phyloP scores from a whole-genome alignment of 1,139 yeast genomes.

The Casaregolazyma suthepensis region DNA sequence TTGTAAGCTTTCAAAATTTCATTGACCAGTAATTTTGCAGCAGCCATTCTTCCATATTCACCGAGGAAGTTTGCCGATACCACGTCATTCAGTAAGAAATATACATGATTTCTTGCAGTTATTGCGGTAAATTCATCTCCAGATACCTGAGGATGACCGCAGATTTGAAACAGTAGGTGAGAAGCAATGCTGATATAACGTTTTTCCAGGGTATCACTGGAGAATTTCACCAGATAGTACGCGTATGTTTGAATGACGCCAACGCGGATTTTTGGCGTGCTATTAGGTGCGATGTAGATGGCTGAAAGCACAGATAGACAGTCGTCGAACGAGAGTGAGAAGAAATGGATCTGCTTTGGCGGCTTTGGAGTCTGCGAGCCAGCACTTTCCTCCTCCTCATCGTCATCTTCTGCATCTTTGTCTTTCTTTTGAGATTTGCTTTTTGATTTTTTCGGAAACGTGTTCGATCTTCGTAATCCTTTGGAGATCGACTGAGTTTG shows the following conservation, averaged over 20 bases:
- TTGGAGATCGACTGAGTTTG: conserved; percentile 2
- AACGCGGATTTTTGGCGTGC: conserved; percentile 22
- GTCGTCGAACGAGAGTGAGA: conserved; percentile 21
- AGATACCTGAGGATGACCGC: conserved; percentile 18
- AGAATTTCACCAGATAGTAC: conserved; percentile 22
- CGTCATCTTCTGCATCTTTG: conserved; percentile 18
- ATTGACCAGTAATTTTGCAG: conserved; percentile 24
- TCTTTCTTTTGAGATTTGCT: conserved; percentile 14
- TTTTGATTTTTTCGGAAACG: conserved; percentile 13
- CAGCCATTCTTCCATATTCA: conserved; percentile 30
- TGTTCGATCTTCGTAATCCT: conserved; percentile 5
- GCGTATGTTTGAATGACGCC: conserved; percentile 29
- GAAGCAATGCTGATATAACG: conserved; percentile 24
- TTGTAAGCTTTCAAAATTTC: conserved; percentile 25
- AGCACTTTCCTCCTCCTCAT: conserved; percentile 14
- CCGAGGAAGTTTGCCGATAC: conserved; percentile 29
- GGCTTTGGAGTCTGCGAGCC: conserved; percentile 12
- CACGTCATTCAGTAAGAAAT: conserved; percentile 26
- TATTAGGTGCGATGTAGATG: conserved; percentile 18
- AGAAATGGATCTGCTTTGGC: conserved; percentile 9
- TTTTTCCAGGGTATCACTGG: conserved; percentile 22
- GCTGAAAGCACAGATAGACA: conserved; percentile 16
- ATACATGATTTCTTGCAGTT: conserved; percentile 26
- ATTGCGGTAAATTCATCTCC: conserved; percentile 19
- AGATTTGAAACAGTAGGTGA: conserved; percentile 20